A percentile compares a stretch with the other conserved stretches of the same genome.
Evolutionary conservation across 306 rosid genomes (phyloP).

Genomic region (Dalbergia cultrata): DNA sequence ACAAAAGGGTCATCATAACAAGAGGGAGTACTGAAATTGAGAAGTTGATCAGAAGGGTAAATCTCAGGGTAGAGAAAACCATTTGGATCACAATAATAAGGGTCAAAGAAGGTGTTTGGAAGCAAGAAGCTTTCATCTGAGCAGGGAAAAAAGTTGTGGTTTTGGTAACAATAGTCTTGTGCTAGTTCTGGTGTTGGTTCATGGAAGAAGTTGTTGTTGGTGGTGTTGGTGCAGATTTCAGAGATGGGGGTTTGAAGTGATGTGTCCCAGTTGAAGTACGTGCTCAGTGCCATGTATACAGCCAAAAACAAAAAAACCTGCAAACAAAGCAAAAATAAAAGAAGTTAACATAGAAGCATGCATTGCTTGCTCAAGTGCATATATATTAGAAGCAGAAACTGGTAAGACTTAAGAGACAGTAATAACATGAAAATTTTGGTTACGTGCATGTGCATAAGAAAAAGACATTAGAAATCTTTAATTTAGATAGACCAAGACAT

Average conservation of each 20-base stretch:
- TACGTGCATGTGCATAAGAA: not conserved
- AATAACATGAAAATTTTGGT: not conserved
- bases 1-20: not conserved
- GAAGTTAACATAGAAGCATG: not conserved
- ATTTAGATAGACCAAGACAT: not conserved
- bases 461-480: constrained; percentile 9
- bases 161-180: not conserved
- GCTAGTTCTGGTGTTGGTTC: constrained; percentile 18
- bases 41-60: constrained; percentile 19
- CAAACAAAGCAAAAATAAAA: not conserved
- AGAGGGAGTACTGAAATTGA: not conserved
- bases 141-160: not conserved
- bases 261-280: constrained; percentile 39
- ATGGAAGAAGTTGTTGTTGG: not conserved
- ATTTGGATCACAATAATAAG: constrained; percentile 23
- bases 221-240: constrained; percentile 8
- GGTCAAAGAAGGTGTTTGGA: constrained; percentile 23
- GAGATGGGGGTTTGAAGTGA: constrained; percentile 38
- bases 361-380: too few species aligned
- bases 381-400: too few species aligned
- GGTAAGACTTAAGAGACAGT: too few species aligned
- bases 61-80: constrained; percentile 6
- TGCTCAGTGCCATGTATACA: constrained; percentile 45
- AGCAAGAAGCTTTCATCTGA: constrained; percentile 39
- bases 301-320: constrained; percentile 1